phyloP scores from a whole-genome alignment of 2,329 filamentous ascomycete genomes.

The Hymenoscyphus scutula region DNA sequence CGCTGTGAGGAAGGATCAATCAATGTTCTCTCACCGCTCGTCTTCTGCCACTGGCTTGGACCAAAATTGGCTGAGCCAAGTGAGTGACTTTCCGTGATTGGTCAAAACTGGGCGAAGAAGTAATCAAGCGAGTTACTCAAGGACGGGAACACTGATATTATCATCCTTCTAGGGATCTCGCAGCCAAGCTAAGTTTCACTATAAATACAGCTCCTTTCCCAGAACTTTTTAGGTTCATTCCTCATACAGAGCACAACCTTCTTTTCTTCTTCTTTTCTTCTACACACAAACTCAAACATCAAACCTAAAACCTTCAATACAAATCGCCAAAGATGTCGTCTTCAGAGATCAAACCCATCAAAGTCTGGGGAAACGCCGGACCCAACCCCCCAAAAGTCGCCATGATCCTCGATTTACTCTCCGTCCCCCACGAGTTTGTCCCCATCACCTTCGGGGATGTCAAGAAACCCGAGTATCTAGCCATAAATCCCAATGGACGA shows the following conservation, averaged over 20 bases:
- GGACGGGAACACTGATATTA: neutral
- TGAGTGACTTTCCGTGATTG: no score
- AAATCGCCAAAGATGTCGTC: neutral
- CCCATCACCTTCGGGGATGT: neutral
- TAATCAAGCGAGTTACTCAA: neutral
- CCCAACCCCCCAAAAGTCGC: conserved; percentile 12
- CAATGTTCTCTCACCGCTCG: no score
- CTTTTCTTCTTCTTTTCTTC: neutral
- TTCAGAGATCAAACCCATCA: conserved; percentile 6
- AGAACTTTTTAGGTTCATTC: neutral
- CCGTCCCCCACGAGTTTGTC: conserved; percentile 3
- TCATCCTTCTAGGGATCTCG: neutral
- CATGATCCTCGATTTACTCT: conserved; percentile 6
- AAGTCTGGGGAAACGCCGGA: conserved; percentile 3
- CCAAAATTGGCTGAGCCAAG: no score
- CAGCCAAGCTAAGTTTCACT: neutral
- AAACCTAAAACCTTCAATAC: neutral
- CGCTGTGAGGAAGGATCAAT: no score
- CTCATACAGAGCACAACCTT: neutral
- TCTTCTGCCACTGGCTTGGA: no score
- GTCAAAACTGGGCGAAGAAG: no score
- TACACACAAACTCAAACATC: neutral
- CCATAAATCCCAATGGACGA: conserved; percentile 11
- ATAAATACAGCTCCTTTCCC: neutral
- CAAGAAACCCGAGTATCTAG: conserved; percentile 6